Evolutionary conservation across 2,329 filamentous ascomycete species (phyloP).

Genomic region (Fusarium fujikuroi): DNA sequence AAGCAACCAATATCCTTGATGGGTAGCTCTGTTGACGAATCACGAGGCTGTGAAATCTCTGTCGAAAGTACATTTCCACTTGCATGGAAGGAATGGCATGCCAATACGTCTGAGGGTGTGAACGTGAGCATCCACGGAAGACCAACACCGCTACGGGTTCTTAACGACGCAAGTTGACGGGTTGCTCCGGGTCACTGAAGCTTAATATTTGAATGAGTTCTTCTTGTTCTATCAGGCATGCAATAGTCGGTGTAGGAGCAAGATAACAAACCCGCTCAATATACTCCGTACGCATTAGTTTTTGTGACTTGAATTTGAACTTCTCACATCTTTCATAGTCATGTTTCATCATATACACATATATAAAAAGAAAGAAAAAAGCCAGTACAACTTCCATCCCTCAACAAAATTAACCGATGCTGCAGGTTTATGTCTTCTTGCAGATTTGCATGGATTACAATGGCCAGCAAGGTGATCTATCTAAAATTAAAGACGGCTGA

Average conservation of each 20-base stretch:
- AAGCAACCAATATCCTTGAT: constrained; percentile 14
- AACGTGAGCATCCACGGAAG: constrained; percentile 14
- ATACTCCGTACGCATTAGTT: neutral
- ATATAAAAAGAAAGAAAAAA: neutral
- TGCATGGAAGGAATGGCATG: constrained; percentile 29
- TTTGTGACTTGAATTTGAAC: neutral
- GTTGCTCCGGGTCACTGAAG: constrained; percentile 17
- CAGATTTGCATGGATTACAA: constrained; percentile 8
- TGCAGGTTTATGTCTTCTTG: neutral
- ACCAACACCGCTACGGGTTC: constrained; percentile 19
- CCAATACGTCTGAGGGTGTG: constrained; percentile 20
- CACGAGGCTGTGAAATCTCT: constrained; percentile 41
- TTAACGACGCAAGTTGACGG: constrained; percentile 22
- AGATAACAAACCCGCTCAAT: neutral
- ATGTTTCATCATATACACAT: neutral
- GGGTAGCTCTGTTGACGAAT: constrained; percentile 25
- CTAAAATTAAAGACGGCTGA: constrained; percentile 1
- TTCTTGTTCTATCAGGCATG: neutral
- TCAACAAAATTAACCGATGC: neutral
- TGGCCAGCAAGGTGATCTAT: neutral
- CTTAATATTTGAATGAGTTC: neutral
- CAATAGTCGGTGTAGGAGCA: neutral
- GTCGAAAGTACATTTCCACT: constrained; percentile 36
- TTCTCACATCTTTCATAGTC: neutral
- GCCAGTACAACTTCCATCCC: neutral